Conservation (phyloP, 768 basidiomycete genomes). For the Psilocybe tampanensis region DNA sequence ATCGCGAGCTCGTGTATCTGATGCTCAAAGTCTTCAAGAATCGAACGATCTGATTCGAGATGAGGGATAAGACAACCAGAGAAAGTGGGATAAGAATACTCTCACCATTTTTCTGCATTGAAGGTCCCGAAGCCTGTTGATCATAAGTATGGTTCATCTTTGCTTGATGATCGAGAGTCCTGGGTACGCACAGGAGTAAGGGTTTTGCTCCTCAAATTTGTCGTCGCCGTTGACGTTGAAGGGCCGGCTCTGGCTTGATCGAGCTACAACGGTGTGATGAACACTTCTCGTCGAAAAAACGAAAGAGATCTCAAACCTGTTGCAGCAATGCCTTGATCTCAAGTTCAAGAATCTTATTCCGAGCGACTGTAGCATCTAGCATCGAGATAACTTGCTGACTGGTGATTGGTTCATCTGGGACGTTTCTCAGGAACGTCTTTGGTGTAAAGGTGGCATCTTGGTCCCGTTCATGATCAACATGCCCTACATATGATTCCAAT, state of each 20-base stretch:
- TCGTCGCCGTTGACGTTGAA: too few relatives aligned
- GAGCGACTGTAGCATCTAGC: slow-evolving; percentile 36
- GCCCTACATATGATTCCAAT: slow-evolving; percentile 37
- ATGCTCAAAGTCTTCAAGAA: slow-evolving; percentile 27
- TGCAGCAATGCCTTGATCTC: slow-evolving; percentile 43
- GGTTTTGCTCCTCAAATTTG: too few relatives aligned
- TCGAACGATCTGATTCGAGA: not conserved
- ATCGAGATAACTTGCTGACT: slow-evolving; percentile 44
- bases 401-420: slow-evolving; percentile 18
- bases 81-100: not conserved
- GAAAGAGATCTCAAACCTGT: slow-evolving; percentile 27
- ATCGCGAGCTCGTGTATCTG: slow-evolving; percentile 37
- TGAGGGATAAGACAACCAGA: not conserved
- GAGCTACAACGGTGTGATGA: too few relatives aligned
- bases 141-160: not conserved
- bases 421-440: not conserved
- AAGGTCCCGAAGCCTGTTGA: not conserved
- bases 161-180: not conserved
- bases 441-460: not conserved
- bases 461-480: not conserved
- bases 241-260: too few relatives aligned
- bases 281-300: too few relatives aligned
- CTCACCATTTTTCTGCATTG: not conserved
- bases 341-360: slow-evolving; percentile 45
- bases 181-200: too few relatives aligned